These are phyloP conservation scores for Ophiostoma pallidulum DNA, from an alignment of 2,329 filamentous ascomycete species.

Conservation along the genomic window DNA sequence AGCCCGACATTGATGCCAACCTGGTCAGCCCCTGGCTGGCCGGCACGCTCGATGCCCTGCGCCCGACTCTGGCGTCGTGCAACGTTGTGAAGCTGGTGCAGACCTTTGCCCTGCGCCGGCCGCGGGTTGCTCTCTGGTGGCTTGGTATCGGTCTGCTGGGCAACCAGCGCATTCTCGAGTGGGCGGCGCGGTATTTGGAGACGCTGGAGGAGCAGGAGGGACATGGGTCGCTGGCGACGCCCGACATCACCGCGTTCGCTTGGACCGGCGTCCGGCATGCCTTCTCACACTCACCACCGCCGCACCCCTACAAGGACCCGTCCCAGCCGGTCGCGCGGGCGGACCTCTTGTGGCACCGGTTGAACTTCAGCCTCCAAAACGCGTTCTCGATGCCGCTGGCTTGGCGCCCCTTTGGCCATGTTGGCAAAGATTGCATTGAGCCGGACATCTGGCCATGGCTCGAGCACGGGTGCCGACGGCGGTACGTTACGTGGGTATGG, in stretches of 20 bases:
- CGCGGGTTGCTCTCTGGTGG: constrained; percentile 23
- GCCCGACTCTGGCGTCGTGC: constrained; percentile 16
- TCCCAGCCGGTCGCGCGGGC: not conserved
- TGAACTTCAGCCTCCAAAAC: constrained; percentile 3
- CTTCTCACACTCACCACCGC: constrained; percentile 1
- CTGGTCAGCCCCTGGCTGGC: constrained; percentile 24
- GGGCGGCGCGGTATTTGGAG: constrained; percentile 20
- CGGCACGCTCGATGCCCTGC: constrained; percentile 18
- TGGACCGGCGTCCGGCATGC: constrained; percentile 8
- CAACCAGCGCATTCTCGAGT: constrained; percentile 17
- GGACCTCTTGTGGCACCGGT: not conserved
- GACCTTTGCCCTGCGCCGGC: constrained; percentile 20
- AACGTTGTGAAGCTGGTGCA: constrained; percentile 20
- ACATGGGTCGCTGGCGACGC: constrained; percentile 1
- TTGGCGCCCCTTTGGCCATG: constrained; percentile 6
- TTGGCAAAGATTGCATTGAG: constrained; percentile 1
- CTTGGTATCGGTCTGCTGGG: constrained; percentile 22
- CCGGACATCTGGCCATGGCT: constrained; percentile 10
- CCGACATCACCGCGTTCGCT: constrained; percentile 1
- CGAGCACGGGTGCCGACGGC: not conserved
- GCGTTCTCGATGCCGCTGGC: not conserved
- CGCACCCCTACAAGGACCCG: not conserved
- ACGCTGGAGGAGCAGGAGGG: constrained; percentile 20
- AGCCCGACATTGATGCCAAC: constrained; percentile 23
- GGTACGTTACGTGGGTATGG: constrained; percentile 8